Evolutionary conservation across 2,329 filamentous ascomycete species (phyloP).

Genomic region (Colletotrichum simmondsii): DNA sequence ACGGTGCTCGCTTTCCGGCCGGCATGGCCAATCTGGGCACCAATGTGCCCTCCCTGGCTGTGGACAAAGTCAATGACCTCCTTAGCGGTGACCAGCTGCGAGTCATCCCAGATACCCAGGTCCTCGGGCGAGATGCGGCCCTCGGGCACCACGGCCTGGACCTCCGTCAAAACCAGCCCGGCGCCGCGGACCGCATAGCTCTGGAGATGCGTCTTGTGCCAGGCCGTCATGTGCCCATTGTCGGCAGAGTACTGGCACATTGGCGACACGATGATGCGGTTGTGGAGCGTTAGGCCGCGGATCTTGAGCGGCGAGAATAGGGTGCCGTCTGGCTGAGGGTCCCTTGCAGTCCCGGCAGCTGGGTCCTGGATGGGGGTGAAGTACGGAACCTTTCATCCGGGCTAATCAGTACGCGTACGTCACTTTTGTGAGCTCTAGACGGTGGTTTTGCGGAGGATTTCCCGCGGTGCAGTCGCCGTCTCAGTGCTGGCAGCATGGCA

Average conservation of each 20-base stretch:
- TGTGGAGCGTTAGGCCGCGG: conserved; percentile 54
- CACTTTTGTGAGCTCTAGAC: neutral
- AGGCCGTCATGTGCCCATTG: conserved; percentile 53
- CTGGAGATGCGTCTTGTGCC: conserved; percentile 54
- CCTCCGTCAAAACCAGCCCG: conserved; percentile 75
- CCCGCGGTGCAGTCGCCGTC: neutral
- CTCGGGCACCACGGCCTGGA: conserved; percentile 73
- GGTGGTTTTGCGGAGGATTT: neutral
- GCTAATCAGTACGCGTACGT: neutral
- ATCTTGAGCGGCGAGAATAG: conserved; percentile 58
- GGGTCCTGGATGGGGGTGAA: conserved; percentile 61
- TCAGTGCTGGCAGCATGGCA: neutral
- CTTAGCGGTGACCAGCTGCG: conserved; percentile 70
- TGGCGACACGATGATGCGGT: conserved; percentile 57
- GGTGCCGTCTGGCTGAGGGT: conserved; percentile 54
- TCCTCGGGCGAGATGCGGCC: conserved; percentile 80
- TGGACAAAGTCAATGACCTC: conserved; percentile 74
- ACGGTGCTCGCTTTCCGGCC: conserved; percentile 66
- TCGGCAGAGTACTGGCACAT: conserved; percentile 60
- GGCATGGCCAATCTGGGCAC: conserved; percentile 77
- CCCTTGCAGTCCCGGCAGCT: conserved; percentile 56
- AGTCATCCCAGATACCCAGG: conserved; percentile 76
- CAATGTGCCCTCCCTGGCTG: conserved; percentile 73
- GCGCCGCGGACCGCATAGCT: conserved; percentile 53
- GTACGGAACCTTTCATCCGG: conserved; percentile 47